phyloP scores from a whole-genome alignment of 208 protist genomes.

The Vickermania ingenoplastis region DNA sequence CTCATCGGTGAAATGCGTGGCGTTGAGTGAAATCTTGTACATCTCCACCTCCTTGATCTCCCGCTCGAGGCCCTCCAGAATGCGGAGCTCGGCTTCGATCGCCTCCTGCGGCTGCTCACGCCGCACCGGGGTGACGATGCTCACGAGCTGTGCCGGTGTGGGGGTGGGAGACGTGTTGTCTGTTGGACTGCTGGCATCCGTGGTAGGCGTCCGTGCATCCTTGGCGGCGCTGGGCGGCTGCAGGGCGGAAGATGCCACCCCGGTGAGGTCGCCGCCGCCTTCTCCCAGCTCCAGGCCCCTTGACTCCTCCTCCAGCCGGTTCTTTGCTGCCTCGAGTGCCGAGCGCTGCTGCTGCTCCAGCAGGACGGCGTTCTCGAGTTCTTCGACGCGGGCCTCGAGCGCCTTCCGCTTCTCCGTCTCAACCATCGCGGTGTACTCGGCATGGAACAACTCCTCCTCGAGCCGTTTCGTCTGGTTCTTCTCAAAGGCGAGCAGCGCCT shows the following conservation, averaged over 20 bases:
- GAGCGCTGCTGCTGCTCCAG: background rate
- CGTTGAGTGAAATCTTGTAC: conserved; percentile 26
- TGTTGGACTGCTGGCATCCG: background rate
- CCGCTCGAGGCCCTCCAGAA: conserved; percentile 36
- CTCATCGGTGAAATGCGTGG: conserved; percentile 18
- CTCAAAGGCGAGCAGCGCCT: background rate
- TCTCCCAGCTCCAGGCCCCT: background rate
- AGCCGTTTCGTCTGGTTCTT: conserved; percentile 7
- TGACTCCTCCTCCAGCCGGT: background rate
- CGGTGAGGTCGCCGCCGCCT: background rate
- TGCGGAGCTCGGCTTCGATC: conserved; percentile 38
- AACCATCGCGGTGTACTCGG: conserved; percentile 74
- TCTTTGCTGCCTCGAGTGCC: background rate
- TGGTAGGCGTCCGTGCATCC: background rate
- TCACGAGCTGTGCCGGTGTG: background rate
- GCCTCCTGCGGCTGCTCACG: conserved; percentile 14
- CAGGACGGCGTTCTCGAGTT: conserved; percentile 16
- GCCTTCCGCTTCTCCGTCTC: conserved; percentile 65
- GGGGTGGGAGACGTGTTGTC: background rate
- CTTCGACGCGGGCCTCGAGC: conserved; percentile 35
- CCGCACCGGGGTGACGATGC: background rate
- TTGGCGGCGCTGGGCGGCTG: background rate
- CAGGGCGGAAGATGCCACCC: too few species aligned
- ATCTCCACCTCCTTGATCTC: conserved; percentile 45
- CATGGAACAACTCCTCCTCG: conserved; percentile 75